Conservation (phyloP, 1,139 yeast genomes). For the Pichia sp. region DNA sequence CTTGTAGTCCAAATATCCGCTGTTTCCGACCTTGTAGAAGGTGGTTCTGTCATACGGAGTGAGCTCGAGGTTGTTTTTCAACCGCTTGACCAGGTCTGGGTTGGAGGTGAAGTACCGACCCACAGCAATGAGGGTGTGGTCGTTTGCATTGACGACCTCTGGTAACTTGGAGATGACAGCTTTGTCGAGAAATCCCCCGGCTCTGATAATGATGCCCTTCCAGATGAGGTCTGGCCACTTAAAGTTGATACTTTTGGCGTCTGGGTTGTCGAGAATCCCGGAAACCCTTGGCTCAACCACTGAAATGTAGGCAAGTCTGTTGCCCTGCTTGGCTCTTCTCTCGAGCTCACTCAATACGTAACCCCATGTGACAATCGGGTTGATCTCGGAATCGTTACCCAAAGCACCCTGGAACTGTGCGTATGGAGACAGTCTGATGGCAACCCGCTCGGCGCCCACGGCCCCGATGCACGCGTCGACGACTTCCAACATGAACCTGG, state of each 20-base stretch:
- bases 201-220: slow-evolving; percentile 15
- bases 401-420: slow-evolving; percentile 39
- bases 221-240: slow-evolving; percentile 17
- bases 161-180: slow-evolving; percentile 6
- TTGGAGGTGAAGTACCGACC: slow-evolving; percentile 48
- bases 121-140: slow-evolving; percentile 23
- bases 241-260: slow-evolving; percentile 9
- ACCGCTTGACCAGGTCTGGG: slow-evolving; percentile 49
- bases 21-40: slow-evolving; percentile 33
- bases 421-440: slow-evolving; percentile 62
- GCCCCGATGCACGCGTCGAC: slow-evolving; percentile 36
- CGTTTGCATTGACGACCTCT: slow-evolving; percentile 12
- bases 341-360: slow-evolving; percentile 40
- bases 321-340: slow-evolving; percentile 39
- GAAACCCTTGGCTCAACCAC: slow-evolving; percentile 39
- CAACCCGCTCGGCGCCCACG: slow-evolving; percentile 38
- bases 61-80: slow-evolving; percentile 42
- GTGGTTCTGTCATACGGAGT: slow-evolving; percentile 37
- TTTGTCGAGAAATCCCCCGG: slow-evolving; percentile 18
- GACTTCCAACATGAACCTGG: slow-evolving; percentile 36
- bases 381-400: slow-evolving; percentile 34
- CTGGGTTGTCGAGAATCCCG: slow-evolving; percentile 18
- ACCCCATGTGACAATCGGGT: slow-evolving; percentile 38
- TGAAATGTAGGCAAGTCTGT: slow-evolving; percentile 40
- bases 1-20: slow-evolving; percentile 21